Evolutionary conservation across 345 rosid species (phyloP), one percentile per base, ranked within the genome.

Genomic region (Citrus australasica): DNA sequence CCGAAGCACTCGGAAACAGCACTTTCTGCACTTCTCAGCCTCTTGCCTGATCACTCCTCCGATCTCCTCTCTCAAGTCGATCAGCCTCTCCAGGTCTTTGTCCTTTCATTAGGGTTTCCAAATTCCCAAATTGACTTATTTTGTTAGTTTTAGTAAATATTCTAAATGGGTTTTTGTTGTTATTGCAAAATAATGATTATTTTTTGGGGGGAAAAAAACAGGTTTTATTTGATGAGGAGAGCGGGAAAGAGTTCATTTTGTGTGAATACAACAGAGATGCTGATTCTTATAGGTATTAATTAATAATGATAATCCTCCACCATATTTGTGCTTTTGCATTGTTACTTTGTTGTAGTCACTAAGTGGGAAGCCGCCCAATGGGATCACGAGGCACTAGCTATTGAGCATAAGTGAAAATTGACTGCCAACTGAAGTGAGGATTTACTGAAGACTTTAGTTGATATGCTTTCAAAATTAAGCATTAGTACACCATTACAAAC

Each of bases 221-320:
- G 99, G 90, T 93, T 71, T 81, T 93, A 67, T 83, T 79, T 7
- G 99, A 95, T 79, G 78, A 37, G 62, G 98, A 95, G 5, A 79
- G 70, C 75, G 92, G 90, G 76, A 93, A 92, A 81, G 94, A 90
- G 79, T 95, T 92, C 85, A 92, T 95, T 77, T 85, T 95, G 88
- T 93, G 99, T 14, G 99, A 95, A 85, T 95, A 95, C 86, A 95
- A 93, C 78, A 89, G 99, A 86, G 99, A 95, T 85, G 99, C 99
- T 1, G 99, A 95, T 82, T 95, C 98, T 38, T 91, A 95, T 78
- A 91, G 98, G 99, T 91, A 82, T 2, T 30, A 21, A 35, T 65
- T 21, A 21, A 19, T 55, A 63, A 40, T 74, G 17, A 30, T 66
- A 13, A 22, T 11, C 33, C 7, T 42, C 66, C 22, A 10, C 24